A percentile compares a stretch with the other conserved stretches of the same genome.
phyloP scores from a whole-genome alignment of 2,329 filamentous ascomycete genomes.

The Endocalyx cinctus region DNA sequence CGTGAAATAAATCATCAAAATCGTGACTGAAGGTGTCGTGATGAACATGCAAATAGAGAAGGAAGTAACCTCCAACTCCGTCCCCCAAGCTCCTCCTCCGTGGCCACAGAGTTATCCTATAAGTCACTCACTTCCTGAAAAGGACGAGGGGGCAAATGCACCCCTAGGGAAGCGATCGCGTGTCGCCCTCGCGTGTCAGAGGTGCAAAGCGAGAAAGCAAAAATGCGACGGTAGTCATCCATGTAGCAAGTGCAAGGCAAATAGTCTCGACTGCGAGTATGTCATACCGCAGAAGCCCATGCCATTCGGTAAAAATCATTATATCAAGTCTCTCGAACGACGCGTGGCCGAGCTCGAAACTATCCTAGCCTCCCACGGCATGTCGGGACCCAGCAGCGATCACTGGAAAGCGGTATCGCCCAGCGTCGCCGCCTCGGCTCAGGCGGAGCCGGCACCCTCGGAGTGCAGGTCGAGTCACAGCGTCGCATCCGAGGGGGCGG shows the following conservation, averaged over 20 bases:
- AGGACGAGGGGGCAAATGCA: too few relatives aligned
- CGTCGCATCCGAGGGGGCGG: background rate
- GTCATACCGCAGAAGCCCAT: constrained; percentile 9
- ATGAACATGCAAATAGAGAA: too few relatives aligned
- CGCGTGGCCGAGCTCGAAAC: constrained; percentile 9
- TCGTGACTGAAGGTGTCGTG: too few relatives aligned
- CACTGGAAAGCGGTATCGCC: background rate
- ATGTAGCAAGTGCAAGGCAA: constrained; percentile 5
- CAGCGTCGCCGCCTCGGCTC: background rate
- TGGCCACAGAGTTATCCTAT: too few relatives aligned
- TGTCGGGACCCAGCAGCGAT: constrained; percentile 6
- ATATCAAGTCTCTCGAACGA: constrained; percentile 4
- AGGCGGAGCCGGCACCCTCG: background rate
- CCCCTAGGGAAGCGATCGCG: background rate
- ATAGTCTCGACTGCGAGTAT: constrained; percentile 6
- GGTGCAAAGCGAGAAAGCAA: constrained; percentile 8
- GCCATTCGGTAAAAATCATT: constrained; percentile 8
- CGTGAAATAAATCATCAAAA: too few relatives aligned
- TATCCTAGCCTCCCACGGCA: constrained; percentile 2
- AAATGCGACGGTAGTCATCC: constrained; percentile 6
- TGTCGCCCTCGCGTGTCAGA: constrained; percentile 4
- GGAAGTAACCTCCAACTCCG: too few relatives aligned
- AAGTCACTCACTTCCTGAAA: too few relatives aligned
- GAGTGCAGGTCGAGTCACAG: background rate
- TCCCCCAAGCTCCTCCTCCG: too few relatives aligned